phyloP scores from a whole-genome alignment of 129 eudicot genomes.

The Scalesia atractyloides region DNA sequence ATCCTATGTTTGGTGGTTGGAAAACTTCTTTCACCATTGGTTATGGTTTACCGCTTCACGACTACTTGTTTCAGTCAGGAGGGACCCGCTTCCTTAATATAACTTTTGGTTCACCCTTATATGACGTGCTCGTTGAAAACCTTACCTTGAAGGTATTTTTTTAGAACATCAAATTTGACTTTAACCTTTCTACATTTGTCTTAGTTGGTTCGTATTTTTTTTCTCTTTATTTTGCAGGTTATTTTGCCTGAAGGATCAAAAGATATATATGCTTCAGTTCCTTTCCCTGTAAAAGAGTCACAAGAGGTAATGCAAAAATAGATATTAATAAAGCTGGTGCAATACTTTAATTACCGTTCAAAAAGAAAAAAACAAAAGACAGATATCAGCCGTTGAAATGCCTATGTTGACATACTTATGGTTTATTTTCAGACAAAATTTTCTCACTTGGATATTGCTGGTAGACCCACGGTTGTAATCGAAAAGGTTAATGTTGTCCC shows the following conservation, averaged over 20 bases:
- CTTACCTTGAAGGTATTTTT: conserved; percentile 76
- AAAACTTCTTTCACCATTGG: conserved; percentile 88
- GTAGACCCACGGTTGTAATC: conserved; percentile 83
- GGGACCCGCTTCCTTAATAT: conserved; percentile 74
- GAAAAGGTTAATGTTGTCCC: conserved; percentile 71
- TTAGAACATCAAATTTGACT: conserved; percentile 6
- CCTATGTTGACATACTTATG: background rate
- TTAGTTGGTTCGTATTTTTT: conserved; percentile 15
- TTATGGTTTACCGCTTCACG: conserved; percentile 84
- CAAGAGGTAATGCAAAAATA: conserved; percentile 58
- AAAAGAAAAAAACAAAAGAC: background rate
- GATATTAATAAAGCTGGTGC: background rate
- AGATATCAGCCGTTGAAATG: background rate
- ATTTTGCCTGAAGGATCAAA: conserved; percentile 93
- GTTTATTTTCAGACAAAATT: conserved; percentile 53
- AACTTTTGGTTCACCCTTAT: conserved; percentile 80
- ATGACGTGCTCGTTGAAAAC: conserved; percentile 72
- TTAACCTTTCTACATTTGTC: background rate
- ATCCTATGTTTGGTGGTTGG: conserved; percentile 99
- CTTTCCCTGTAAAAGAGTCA: conserved; percentile 70
- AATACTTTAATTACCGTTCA: background rate
- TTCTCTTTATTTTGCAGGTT: conserved; percentile 46
- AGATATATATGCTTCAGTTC: conserved; percentile 71
- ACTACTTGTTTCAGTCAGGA: conserved; percentile 71
- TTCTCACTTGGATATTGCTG: conserved; percentile 86